Evolutionary conservation across 1,284 basidiomycete genomes (phyloP), one percentile per base, ranked within the genome.

Genomic region (Earliella scabrosa): DNA sequence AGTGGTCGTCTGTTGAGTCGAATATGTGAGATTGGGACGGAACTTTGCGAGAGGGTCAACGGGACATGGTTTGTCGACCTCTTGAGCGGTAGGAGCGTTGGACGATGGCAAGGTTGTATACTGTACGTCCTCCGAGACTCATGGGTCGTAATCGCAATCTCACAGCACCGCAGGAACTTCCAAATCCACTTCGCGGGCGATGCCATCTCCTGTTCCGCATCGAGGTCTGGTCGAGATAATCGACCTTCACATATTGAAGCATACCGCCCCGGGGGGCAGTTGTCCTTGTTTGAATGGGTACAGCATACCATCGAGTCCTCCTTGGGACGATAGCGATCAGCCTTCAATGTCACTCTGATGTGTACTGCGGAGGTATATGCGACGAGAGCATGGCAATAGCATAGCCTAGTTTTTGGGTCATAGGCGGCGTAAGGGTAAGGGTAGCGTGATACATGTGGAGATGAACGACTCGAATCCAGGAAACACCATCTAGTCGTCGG

Each of bases 41-140:
- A 82, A 39, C 72, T 83, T 16, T 83, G 81, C 51, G 78, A 82
- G 50, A 65, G 70, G 41, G 75, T 83, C 18, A 82, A 80, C 41
- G 87, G 85, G 10, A 85, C 83, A 3, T 92, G 90, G 90, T 90
- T 92, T 62, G 83, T 92, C 13, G 90, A 92, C 64, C 69, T 83
- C 45, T 70, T 82, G 41, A 78, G 77, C 45, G 82, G 83, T 44
- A 78, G 83, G 54, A 86, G 85, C 51, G 81, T 92, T n/a, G 90
- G 88, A 10, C 78, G 87, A 62, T 92, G 90, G 89, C 89, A 92
- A 60, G 87, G 88, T 4, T 85, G 82, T 59, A 82, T 86, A 26
- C 61, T 92, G 90, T 92, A 66, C 70, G 89, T 56, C n/a, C n/a
- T n/a, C n/a, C n/a, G n/a, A n/a, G n/a, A n/a, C n/a, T n/a, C n/a